Evolutionary conservation across 345 rosid genomes (phyloP).

Genomic region (Reutealis trisperma): DNA sequence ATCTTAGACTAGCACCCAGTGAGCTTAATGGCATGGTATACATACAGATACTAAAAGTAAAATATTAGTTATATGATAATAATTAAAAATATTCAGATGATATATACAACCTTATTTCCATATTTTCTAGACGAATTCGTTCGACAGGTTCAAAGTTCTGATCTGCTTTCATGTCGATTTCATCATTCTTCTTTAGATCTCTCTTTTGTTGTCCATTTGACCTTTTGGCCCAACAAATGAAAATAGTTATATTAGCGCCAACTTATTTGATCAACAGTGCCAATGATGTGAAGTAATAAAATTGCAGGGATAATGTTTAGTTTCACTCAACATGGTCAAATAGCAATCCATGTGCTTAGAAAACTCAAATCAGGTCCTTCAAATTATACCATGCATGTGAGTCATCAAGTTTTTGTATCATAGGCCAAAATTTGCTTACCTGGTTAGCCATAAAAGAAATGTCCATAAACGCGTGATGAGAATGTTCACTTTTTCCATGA

Average conservation of each 20-base stretch:
- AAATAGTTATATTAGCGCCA: too few species aligned
- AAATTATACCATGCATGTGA: conserved; percentile 54
- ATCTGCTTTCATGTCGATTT: conserved; percentile 46
- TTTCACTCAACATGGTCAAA: too few species aligned
- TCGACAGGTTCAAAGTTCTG: conserved; percentile 54
- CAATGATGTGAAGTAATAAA: background rate
- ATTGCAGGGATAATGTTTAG: too few species aligned
- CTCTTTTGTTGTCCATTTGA: conserved; percentile 41
- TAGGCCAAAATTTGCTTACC: conserved; percentile 52
- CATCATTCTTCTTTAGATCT: conserved; percentile 76
- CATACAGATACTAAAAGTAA: background rate
- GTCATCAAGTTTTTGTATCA: conserved; percentile 15
- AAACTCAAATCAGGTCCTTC: too few species aligned
- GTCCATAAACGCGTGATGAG: conserved; percentile 80
- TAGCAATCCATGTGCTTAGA: too few species aligned
- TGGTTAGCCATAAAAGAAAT: conserved; percentile 54
- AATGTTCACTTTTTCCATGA: conserved; percentile 91
- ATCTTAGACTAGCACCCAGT: too few species aligned
- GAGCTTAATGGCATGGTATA: background rate
- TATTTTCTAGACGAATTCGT: conserved; percentile 80
- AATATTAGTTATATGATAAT: too few species aligned
- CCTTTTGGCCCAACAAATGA: conserved; percentile 52
- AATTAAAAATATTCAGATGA: background rate
- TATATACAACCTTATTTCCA: conserved; percentile 62
- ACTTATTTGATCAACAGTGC: too few species aligned